A percentile compares a stretch with the other conserved stretches of the same genome.
phyloP scores from a whole-genome alignment of 345 rosid genomes.

The Atalantia buxifolia region DNA sequence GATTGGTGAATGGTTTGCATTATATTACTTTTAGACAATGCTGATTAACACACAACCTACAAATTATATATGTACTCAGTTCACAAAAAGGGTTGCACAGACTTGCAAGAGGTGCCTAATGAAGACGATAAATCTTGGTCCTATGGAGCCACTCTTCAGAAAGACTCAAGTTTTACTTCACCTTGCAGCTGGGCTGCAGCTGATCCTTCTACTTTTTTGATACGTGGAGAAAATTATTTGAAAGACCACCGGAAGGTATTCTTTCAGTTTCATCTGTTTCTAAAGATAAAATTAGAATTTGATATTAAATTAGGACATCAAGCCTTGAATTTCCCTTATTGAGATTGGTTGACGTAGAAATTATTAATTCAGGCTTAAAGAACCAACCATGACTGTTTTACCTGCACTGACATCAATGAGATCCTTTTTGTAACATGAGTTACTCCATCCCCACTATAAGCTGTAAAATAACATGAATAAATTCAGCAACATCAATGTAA shows the following conservation, averaged over 20 bases:
- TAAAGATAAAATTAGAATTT: not conserved
- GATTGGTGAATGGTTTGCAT: not conserved
- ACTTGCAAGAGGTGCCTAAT: constrained; percentile 46
- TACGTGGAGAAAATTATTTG: constrained; percentile 75
- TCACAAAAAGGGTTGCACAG: constrained; percentile 75
- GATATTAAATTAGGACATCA: not conserved
- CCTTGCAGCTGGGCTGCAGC: constrained; percentile 80
- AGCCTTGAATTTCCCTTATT: not conserved
- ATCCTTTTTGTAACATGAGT: not conserved
- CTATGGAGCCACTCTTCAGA: constrained; percentile 74
- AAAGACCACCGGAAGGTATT: constrained; percentile 68
- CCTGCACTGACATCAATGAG: not conserved
- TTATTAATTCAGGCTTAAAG: not conserved
- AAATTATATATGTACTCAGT: constrained; percentile 35
- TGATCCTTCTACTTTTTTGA: constrained; percentile 69
- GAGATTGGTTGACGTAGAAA: not conserved
- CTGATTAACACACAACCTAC: not conserved
- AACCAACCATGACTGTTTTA: not conserved
- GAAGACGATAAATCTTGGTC: constrained; percentile 35
- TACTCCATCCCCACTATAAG: not conserved
- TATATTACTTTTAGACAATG: not conserved
- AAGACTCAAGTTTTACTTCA: constrained; percentile 44
- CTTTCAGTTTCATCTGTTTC: not conserved
- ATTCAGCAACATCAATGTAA: not conserved
- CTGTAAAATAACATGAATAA: not conserved